Evolutionary conservation across 768 basidiomycete genomes (phyloP).

Genomic region (Boletus coccyginus): DNA sequence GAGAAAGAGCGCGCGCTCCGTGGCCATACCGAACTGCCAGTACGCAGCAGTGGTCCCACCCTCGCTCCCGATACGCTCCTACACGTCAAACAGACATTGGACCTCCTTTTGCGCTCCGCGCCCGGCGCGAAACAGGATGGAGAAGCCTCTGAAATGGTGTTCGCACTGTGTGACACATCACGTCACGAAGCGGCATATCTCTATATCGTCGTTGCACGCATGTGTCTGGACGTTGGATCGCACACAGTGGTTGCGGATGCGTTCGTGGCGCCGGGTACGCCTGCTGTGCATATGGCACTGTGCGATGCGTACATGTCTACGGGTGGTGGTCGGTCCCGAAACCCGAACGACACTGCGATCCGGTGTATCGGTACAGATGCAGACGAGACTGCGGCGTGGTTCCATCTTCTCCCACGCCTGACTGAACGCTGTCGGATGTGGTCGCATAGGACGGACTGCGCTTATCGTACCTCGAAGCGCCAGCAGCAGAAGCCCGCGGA

Average conservation of each 20-base stretch:
- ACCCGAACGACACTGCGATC: constrained; percentile 2
- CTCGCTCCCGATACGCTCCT: constrained; percentile 18
- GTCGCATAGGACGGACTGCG: constrained; percentile 45
- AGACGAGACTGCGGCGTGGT: constrained; percentile 39
- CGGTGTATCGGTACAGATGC: constrained; percentile 7
- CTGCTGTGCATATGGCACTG: not conserved
- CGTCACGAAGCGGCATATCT: constrained; percentile 26
- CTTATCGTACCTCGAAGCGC: constrained; percentile 22
- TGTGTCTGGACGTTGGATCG: constrained; percentile 43
- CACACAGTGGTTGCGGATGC: constrained; percentile 48
- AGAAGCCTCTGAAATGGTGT: constrained; percentile 8
- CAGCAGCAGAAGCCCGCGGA: constrained; percentile 9
- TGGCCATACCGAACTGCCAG: no score
- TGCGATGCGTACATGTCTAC: no score
- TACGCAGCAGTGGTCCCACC: no score
- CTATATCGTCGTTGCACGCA: constrained; percentile 43
- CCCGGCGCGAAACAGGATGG: constrained; percentile 3
- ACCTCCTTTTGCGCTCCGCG: constrained; percentile 21
- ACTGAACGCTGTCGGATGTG: constrained; percentile 55
- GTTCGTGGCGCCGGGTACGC: constrained; percentile 39
- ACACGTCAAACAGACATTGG: constrained; percentile 32
- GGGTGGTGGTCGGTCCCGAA: no score
- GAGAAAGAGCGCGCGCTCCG: not conserved
- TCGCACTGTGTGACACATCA: constrained; percentile 17
- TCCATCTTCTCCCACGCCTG: constrained; percentile 47